phyloP scores from a whole-genome alignment of 2,329 filamentous ascomycete genomes.

The Orbilia quercus region DNA sequence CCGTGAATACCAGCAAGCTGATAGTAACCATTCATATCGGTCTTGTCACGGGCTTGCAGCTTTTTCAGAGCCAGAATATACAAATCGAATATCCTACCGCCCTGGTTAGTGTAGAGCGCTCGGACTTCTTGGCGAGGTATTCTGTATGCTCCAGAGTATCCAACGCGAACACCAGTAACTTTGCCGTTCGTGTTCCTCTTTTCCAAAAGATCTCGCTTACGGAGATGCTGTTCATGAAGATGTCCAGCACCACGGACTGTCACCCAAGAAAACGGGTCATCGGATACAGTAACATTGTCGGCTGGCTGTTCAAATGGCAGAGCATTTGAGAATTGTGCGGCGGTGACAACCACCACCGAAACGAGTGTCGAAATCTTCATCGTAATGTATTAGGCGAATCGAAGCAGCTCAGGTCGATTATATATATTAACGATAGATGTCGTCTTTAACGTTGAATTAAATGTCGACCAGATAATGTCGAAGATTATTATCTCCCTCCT shows the following conservation, averaged over 20 bases:
- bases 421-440: slow-evolving; percentile 27
- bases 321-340: slow-evolving; percentile 20
- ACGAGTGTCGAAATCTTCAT: slow-evolving; percentile 51
- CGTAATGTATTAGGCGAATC: neutral
- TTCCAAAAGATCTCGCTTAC: slow-evolving; percentile 16
- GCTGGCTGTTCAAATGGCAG: slow-evolving; percentile 1
- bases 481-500: slow-evolving; percentile 3
- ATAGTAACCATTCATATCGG: slow-evolving; percentile 41
- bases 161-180: neutral
- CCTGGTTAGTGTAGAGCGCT: slow-evolving; percentile 3
- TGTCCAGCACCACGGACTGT: slow-evolving; percentile 7
- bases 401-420: slow-evolving; percentile 6
- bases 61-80: slow-evolving; percentile 28
- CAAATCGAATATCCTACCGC: slow-evolving; percentile 31
- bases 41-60: neutral
- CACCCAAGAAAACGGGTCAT: neutral
- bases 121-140: slow-evolving; percentile 32
- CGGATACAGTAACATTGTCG: neutral
- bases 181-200: slow-evolving; percentile 3
- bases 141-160: neutral
- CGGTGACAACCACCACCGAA: slow-evolving; percentile 27
- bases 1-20: slow-evolving; percentile 44
- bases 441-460: slow-evolving; percentile 17
- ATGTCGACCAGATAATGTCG: slow-evolving; percentile 9
- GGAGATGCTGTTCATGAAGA: slow-evolving; percentile 14